phyloP scores from a whole-genome alignment of 495 filamentous ascomycete species.

The Neurospora cerealis region DNA sequence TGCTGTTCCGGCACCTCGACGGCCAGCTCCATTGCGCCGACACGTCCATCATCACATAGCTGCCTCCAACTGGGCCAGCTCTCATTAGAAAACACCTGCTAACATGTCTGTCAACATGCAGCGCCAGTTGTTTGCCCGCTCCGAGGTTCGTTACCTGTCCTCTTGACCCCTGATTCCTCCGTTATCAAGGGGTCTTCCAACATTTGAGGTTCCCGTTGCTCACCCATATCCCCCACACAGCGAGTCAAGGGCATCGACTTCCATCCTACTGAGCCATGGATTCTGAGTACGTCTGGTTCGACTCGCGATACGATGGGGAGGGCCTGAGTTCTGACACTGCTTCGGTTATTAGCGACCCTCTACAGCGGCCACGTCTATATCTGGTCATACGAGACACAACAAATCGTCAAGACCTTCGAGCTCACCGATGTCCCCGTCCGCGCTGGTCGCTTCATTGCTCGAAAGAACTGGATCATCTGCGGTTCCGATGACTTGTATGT shows the following conservation, averaged over 20 bases:
- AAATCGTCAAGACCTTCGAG: conserved; percentile 98
- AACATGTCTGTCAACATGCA: conserved; percentile 22
- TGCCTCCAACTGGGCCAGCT: background rate
- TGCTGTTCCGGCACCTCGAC: background rate
- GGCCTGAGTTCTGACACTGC: conserved; percentile 2
- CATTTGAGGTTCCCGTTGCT: background rate
- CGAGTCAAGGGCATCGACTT: conserved; percentile 97
- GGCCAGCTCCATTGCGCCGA: conserved; percentile 4
- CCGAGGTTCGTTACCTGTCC: conserved; percentile 50
- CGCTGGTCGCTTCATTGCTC: conserved; percentile 90
- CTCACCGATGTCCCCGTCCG: conserved; percentile 97
- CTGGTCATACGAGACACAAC: conserved; percentile 97
- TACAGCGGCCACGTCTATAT: conserved; percentile 99
- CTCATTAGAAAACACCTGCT: conserved; percentile 5
- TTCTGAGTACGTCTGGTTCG: conserved; percentile 47
- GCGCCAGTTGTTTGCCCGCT: conserved; percentile 28
- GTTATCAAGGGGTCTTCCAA: background rate
- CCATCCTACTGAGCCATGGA: conserved; percentile 94
- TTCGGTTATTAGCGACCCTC: conserved; percentile 43
- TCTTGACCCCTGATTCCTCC: conserved; percentile 49
- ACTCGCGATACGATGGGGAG: background rate
- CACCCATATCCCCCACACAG: conserved; percentile 42
- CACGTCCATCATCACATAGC: background rate
- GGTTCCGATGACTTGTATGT: conserved; percentile 98
- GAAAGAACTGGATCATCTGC: conserved; percentile 99